Evolutionary conservation across 495 filamentous ascomycete species (phyloP).

Genomic region (Penicillium soppii): DNA sequence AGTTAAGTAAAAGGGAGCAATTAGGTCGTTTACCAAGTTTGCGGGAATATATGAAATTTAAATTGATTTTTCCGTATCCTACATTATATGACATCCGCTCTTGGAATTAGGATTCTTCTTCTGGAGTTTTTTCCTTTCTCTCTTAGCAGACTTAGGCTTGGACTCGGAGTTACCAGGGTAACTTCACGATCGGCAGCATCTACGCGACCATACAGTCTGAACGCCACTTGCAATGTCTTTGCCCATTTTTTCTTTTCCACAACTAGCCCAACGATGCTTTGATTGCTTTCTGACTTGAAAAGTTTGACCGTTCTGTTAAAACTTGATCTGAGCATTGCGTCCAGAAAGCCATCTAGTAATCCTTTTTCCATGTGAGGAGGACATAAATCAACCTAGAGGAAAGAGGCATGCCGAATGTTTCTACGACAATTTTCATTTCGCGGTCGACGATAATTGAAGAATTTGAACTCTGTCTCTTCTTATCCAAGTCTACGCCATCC

Average conservation of each 20-base stretch:
- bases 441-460: neutral
- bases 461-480: neutral
- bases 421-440: neutral
- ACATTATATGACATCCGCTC: too few species aligned
- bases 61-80: too few species aligned
- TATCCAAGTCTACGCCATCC: neutral
- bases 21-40: too few species aligned
- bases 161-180: too few species aligned
- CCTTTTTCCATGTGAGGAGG: neutral
- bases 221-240: neutral
- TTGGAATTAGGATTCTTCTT: too few species aligned
- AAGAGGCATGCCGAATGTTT: neutral
- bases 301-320: neutral
- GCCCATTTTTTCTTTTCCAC: neutral
- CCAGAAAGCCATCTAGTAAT: neutral
- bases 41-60: too few species aligned
- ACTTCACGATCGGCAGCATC: neutral
- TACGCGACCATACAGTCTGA: neutral
- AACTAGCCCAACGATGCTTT: neutral
- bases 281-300: neutral
- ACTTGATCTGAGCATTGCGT: neutral
- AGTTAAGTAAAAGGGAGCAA: too few species aligned
- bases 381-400: neutral
- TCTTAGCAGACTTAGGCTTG: too few species aligned
- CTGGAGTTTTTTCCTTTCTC: too few species aligned